Base-by-base conservation (phyloP, 495 filamentous ascomycete genomes). In the Evernia prunastri region DNA sequence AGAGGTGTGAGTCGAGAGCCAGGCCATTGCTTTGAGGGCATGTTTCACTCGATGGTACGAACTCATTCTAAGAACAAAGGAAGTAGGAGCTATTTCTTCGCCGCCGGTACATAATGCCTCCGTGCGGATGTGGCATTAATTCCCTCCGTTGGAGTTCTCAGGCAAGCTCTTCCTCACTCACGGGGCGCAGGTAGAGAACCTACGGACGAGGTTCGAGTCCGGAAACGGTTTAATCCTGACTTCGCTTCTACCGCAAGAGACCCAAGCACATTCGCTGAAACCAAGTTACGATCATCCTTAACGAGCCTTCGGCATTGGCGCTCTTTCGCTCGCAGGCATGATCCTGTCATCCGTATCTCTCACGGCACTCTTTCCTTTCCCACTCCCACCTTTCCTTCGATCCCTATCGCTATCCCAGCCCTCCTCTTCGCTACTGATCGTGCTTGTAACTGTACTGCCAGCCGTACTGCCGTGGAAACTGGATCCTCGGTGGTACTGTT, bases 321-420 rank as follows among this genome's bases (percentile, higher is more conserved):
- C 78, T 66, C 73, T 72, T 69, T 80, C 77, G 17, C 76, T 69
- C 57, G 73, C 64, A 42, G 77, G 77, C 58, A 80, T 66, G n/a
- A 64, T 62, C 59, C 79, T 69, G 18, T 77, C 73, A 37, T 69
- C 72, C 20, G 70, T 70, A 65, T 80, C 79, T 59, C 68, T 74
- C 15, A 72, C 65, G 15, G 60, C 58, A 43, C 63, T 49, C 51
- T 75, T 74, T 36, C 75, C 70, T 58, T 76, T 75, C 54, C 71
- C 67, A 25, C 64, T 68, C 17, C 67, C 65, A n/a, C 68, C 63
- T 62, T 66, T 64, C 33, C 70, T 61, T 51, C 59, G 59, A 64
- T 64, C 64, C 66, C 70, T 67, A n/a, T 76, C 73, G 51, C 65
- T 66, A 45, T 73, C 68, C 71, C 71, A 73, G 25, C 62, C 64